Base-by-base conservation (phyloP, 1,284 basidiomycete species). In the Tilletia indica region DNA sequence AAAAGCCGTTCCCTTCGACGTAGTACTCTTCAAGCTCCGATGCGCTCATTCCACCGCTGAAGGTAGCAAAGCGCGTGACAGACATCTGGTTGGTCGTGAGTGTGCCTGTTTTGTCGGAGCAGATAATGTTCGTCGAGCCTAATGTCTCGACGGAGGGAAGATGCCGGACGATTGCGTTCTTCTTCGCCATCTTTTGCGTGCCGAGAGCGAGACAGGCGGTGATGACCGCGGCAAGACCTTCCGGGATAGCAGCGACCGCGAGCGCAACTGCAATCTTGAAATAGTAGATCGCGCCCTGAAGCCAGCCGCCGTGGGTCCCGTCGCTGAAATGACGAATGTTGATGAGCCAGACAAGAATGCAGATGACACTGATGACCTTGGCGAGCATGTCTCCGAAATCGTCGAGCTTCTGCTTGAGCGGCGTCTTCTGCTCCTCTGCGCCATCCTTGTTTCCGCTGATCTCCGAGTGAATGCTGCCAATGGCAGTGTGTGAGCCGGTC, bases 251-350 rank as follows among this genome's bases (percentile, higher is more conserved):
- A 2, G 68, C 68, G 9, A 68, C 94, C 19, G 95, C 94, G 48
- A 97, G 87, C 3, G 95, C 93, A 63, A 98, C 95, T 47, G 94
- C 95, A 80, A 97, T 97, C 87, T 97, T 97, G 89, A 97, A 93
- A 86, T 97, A 97, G 85, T 97, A 97, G 74, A 97, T 89, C 0
- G 94, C 94, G 54, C 94, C 94, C 85, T 94, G 93, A 79, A 97
- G 87, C 72, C 87, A 90, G 71, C 94, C 92, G 78, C 92, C 92
- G 84, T 97, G 94, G 31, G 91, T 89, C 12, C 94, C 93, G 82
- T 97, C 94, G 88, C 89, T 91, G 85, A 97, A 97, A 86, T 97
- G 93, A 68, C 92, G 90, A 79, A 94, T 89, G 86, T 97, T 97
- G 86, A 97, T 91, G 74, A 97, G 87, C 94, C 94, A 97, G 78